These are phyloP conservation scores for Cystoisospora suis DNA, from an alignment of 169 alveolate species.

Conservation along the genomic window DNA sequence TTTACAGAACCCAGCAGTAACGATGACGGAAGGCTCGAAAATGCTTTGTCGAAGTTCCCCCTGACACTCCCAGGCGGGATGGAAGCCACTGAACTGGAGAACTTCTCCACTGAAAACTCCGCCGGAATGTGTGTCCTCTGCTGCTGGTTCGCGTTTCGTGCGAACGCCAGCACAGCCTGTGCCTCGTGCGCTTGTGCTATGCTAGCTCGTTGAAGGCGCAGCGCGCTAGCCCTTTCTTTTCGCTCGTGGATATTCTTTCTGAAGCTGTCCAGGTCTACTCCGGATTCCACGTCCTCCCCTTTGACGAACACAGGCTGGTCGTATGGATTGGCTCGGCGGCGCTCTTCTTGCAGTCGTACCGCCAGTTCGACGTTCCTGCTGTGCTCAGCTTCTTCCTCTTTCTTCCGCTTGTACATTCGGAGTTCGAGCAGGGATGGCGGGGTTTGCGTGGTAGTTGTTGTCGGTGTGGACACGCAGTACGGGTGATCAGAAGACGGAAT, in stretches of 20 bases:
- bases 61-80: too few species aligned
- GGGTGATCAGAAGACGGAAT: conserved; percentile 5
- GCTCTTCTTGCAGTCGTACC: not conserved
- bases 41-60: too few species aligned
- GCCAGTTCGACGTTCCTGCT: not conserved
- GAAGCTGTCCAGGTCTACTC: not conserved
- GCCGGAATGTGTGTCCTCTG: too few species aligned
- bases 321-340: not conserved
- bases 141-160: too few species aligned
- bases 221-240: not conserved
- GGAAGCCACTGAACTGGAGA: too few species aligned
- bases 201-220: not conserved
- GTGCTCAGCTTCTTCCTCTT: conserved; percentile 2
- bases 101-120: too few species aligned
- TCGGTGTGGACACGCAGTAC: conserved; percentile 18
- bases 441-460: not conserved
- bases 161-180: not conserved
- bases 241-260: not conserved
- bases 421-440: conserved; percentile 10
- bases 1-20: too few species aligned
- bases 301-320: conserved; percentile 24
- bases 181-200: not conserved
- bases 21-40: too few species aligned
- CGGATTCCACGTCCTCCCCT: not conserved
- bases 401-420: not conserved